Evolutionary conservation across 1,284 basidiomycete genomes (phyloP).

Genomic region (Malassezia restricta): DNA sequence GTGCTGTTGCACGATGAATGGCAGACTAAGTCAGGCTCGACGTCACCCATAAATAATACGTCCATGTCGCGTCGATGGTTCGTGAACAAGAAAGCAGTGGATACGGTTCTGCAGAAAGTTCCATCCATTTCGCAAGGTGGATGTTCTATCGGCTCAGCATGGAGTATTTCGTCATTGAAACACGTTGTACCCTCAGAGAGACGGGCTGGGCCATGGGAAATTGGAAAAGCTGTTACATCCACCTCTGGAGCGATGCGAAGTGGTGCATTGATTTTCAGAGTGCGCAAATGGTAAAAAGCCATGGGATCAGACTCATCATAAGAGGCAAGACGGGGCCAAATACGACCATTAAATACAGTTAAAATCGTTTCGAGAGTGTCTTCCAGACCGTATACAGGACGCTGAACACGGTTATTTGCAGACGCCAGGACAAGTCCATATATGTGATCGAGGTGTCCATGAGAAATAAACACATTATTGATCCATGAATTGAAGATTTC

Average conservation of each 20-base stretch:
- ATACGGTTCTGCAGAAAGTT: slow-evolving; percentile 17
- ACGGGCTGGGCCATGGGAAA: slow-evolving; percentile 15
- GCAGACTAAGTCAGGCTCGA: slow-evolving; percentile 37
- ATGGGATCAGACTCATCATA: slow-evolving; percentile 52
- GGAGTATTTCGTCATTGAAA: slow-evolving; percentile 19
- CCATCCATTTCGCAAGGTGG: slow-evolving; percentile 28
- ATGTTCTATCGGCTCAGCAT: slow-evolving; percentile 27
- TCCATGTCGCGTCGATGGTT: slow-evolving; percentile 31
- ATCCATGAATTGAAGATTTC: slow-evolving; percentile 37
- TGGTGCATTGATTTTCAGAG: not conserved
- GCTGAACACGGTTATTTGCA: slow-evolving; percentile 58
- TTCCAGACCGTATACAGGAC: slow-evolving; percentile 56
- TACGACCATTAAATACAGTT: slow-evolving; percentile 60
- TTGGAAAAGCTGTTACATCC: not conserved
- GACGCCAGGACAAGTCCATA: slow-evolving; percentile 61
- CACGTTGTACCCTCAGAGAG: slow-evolving; percentile 21
- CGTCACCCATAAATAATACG: slow-evolving; percentile 43
- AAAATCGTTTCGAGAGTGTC: slow-evolving; percentile 60
- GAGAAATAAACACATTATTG: slow-evolving; percentile 54
- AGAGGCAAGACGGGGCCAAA: slow-evolving; percentile 71
- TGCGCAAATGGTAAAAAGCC: slow-evolving; percentile 35
- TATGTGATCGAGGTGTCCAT: slow-evolving; percentile 71
- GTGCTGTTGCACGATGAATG: slow-evolving; percentile 23
- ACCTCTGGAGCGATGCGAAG: not conserved
- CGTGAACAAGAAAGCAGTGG: slow-evolving; percentile 39